These are phyloP conservation scores for Sporisorium sorghi DNA, from an alignment of 1,284 basidiomycete genomes.

Conservation along the genomic window DNA sequence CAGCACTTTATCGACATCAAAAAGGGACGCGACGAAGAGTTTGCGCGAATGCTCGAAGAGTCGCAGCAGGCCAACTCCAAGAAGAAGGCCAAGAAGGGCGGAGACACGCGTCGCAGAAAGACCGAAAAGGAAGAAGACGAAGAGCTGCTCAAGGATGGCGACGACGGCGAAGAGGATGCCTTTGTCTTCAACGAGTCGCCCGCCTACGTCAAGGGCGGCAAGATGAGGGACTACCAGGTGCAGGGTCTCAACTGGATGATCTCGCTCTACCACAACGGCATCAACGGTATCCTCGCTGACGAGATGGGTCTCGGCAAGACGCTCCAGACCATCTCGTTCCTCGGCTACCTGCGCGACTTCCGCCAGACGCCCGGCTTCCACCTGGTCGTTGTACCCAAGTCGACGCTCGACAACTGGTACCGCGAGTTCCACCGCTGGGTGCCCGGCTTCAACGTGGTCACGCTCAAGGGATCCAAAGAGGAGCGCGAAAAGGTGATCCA, in stretches of 20 bases:
- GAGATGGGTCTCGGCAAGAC: constrained; percentile 95
- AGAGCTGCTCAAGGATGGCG: constrained; percentile 83
- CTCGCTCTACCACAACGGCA: constrained; percentile 63
- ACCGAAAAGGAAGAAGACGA: constrained; percentile 84
- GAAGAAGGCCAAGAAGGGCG: constrained; percentile 42
- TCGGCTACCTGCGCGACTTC: constrained; percentile 92
- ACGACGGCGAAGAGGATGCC: constrained; percentile 78
- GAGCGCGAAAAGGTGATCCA: constrained; percentile 86
- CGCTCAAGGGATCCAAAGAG: constrained; percentile 88
- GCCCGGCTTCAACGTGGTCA: constrained; percentile 80
- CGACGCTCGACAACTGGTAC: constrained; percentile 95
- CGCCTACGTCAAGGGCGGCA: constrained; percentile 74
- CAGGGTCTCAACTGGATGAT: constrained; percentile 97
- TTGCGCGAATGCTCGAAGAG: constrained; percentile 84
- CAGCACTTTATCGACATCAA: constrained; percentile 70
- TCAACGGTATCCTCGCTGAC: constrained; percentile 65
- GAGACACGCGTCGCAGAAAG: constrained; percentile 82
- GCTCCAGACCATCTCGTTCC: constrained; percentile 95
- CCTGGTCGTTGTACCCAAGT: constrained; percentile 96
- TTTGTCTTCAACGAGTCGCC: constrained; percentile 66
- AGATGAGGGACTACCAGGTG: constrained; percentile 93
- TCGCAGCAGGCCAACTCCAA: constrained; percentile 61
- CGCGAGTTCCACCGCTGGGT: constrained; percentile 95
- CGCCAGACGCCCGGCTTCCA: constrained; percentile 83
- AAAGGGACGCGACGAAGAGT: constrained; percentile 88